These are phyloP conservation scores for Penicillium sp. DNA, from an alignment of 2,329 filamentous ascomycete genomes.

Conservation along the genomic window DNA sequence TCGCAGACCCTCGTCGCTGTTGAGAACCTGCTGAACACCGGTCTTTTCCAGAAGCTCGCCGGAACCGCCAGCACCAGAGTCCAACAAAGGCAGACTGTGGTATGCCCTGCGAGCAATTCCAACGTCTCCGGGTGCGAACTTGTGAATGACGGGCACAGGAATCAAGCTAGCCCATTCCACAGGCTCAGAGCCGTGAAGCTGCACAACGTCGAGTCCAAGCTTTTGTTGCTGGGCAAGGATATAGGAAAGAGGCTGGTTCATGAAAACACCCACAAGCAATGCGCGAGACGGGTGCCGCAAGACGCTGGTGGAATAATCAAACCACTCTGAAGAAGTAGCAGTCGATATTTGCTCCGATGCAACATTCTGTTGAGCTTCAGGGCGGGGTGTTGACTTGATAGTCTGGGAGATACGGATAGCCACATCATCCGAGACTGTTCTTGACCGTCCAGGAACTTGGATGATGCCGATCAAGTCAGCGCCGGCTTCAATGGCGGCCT, in stretches of 20 bases:
- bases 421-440: slow-evolving; percentile 71
- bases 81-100: slow-evolving; percentile 76
- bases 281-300: slow-evolving; percentile 56
- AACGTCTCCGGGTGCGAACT: slow-evolving; percentile 71
- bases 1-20: slow-evolving; percentile 63
- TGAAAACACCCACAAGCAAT: slow-evolving; percentile 87
- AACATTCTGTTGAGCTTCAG: slow-evolving; percentile 10
- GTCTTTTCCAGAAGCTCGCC: slow-evolving; percentile 71
- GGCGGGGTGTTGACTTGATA: slow-evolving; percentile 54
- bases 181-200: slow-evolving; percentile 88
- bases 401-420: slow-evolving; percentile 74
- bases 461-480: slow-evolving; percentile 94
- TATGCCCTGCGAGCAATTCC: slow-evolving; percentile 70
- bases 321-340: slow-evolving; percentile 57
- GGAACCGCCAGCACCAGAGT: slow-evolving; percentile 77
- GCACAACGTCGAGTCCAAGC: slow-evolving; percentile 78
- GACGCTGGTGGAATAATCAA: slow-evolving; percentile 52
- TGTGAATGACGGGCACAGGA: slow-evolving; percentile 83
- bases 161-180: slow-evolving; percentile 86
- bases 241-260: slow-evolving; percentile 79
- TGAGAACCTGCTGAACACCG: slow-evolving; percentile 62
- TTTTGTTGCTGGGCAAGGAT: slow-evolving; percentile 71
- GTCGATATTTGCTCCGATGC: slow-evolving; percentile 20
- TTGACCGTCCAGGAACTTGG: slow-evolving; percentile 72
- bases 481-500: slow-evolving; percentile 73